Base-by-base conservation (phyloP, 768 basidiomycete genomes). In the Tulasnella calospora region DNA sequence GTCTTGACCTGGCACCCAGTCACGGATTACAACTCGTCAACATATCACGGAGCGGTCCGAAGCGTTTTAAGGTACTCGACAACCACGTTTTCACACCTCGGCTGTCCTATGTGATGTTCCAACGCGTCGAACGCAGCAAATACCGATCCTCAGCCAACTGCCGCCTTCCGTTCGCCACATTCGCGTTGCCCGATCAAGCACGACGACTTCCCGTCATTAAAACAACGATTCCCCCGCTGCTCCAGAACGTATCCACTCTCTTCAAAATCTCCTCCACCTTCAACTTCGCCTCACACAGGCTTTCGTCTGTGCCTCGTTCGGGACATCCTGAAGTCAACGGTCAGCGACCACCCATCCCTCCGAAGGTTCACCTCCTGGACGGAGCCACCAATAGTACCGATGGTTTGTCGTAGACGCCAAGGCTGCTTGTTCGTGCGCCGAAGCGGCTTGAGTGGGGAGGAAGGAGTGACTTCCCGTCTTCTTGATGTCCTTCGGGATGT, bases 271-370 rank as follows among this genome's bases (percentile, higher is more conserved):
- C 13, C 61, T 67, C 30, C 61, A 67, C 15, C 30, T 67, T 67
- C 61, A 30, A 30, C 61, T 67, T 9, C 33, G 33, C 6, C 15
- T 17, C 61, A 67, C 30, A 35, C 61, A 67, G 61, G 61, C 61
- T 67, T 35, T 67, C 61, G 61, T 67, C 61, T 67, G 61, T 67
- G 61, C 61, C 61, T 67, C 61, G 61, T 67, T 67, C 61, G 61
- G 61, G 61, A 19, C 61, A 51, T 17, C 61, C 61, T 35, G 61
- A 67, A 67, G 61, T 67, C 61, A 27, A 27, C 33, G 17, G 23
- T 67, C 30, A 33, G 4, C 51, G 51, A 33, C 33, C 35, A 17
- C 61, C 61, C 61, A 67, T 67, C 30, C 61, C 35, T 67, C 61
- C 6, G 30, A 57, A 33, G 61, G 61, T 35, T 67, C 15, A 27